Evolutionary conservation across 1,139 yeast species (phyloP).

Genomic region (Citeromyces hawaiiensis): DNA sequence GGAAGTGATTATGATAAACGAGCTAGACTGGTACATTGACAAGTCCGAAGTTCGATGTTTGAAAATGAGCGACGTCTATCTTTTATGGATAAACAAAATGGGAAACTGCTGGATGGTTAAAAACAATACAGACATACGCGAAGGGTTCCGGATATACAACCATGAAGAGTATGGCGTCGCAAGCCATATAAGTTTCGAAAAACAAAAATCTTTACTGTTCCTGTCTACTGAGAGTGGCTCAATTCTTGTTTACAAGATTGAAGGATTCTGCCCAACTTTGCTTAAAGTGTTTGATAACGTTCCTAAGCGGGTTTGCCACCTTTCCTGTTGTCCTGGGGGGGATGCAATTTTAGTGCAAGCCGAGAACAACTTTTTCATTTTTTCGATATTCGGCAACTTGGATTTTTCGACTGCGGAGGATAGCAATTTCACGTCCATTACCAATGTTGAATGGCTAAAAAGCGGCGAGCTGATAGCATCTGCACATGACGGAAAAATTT

Average conservation of each 20-base stretch:
- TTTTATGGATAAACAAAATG: conserved; percentile 14
- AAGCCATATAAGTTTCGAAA: conserved; percentile 11
- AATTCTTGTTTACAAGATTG: conserved; percentile 10
- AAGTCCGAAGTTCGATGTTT: conserved; percentile 8
- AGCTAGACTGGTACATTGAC: conserved; percentile 16
- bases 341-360: background rate
- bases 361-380: background rate
- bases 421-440: background rate
- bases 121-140: conserved; percentile 3
- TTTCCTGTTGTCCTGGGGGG: background rate
- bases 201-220: conserved; percentile 12
- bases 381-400: background rate
- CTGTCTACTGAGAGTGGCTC: conserved; percentile 17
- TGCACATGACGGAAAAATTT: conserved; percentile 3
- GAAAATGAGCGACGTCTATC: conserved; percentile 11
- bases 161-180: conserved; percentile 6
- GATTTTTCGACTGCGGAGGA: background rate
- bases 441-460: background rate
- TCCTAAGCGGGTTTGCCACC: background rate
- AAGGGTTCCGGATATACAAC: background rate
- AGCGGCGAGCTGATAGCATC: background rate
- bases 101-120: conserved; percentile 13
- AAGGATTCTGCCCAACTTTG: background rate
- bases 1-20: conserved; percentile 14
- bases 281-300: background rate